These are phyloP conservation scores for Talaromyces piceae DNA, from an alignment of 2,329 filamentous ascomycete genomes.

Conservation along the genomic window DNA sequence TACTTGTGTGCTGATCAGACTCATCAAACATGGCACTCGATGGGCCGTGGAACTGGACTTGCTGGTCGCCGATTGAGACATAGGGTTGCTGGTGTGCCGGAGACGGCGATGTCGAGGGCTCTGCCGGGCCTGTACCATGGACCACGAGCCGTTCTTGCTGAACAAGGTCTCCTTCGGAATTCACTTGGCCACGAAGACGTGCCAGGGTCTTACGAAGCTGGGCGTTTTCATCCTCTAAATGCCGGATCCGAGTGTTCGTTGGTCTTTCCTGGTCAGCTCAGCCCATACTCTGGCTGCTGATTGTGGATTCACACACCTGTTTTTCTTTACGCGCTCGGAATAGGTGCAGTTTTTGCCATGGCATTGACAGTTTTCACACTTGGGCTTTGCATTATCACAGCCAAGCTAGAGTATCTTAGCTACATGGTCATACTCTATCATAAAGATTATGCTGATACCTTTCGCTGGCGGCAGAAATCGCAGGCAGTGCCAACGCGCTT, in stretches of 20 bases:
- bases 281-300: not conserved
- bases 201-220: constrained; percentile 15
- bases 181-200: constrained; percentile 4
- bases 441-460: constrained; percentile 13
- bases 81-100: not conserved
- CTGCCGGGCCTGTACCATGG: too few species aligned
- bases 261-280: constrained; percentile 18
- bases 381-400: constrained; percentile 41
- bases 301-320: constrained; percentile 13
- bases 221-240: constrained; percentile 20
- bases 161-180: not conserved
- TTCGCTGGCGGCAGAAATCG: constrained; percentile 32
- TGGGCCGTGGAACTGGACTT: constrained; percentile 8
- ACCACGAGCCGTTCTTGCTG: too few species aligned
- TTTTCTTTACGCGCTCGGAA: constrained; percentile 26
- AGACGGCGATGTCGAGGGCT: not conserved
- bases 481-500: constrained; percentile 23
- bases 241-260: constrained; percentile 21
- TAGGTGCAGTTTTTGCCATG: constrained; percentile 41
- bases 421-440: not conserved
- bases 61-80: constrained; percentile 11
- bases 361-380: constrained; percentile 41
- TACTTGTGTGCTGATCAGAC: not conserved
- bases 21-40: constrained; percentile 10
- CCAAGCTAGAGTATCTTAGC: constrained; percentile 35